Evolutionary conservation across 768 basidiomycete species (phyloP).

Genomic region (Pulveroboletus sp.): DNA sequence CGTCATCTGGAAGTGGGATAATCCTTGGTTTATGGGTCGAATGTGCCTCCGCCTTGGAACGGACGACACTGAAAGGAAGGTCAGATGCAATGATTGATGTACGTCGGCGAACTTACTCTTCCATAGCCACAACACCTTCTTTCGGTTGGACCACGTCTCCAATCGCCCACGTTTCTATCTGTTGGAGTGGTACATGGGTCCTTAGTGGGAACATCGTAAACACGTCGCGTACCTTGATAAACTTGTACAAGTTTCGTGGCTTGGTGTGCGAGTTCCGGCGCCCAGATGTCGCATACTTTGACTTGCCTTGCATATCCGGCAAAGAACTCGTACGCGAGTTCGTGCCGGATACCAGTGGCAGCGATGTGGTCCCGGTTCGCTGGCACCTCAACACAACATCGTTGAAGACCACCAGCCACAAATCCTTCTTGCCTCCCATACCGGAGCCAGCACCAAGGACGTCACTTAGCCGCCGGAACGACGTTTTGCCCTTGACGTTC

Average conservation of each 20-base stretch:
- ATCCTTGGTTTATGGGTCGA: constrained; percentile 58
- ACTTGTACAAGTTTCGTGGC: constrained; percentile 90
- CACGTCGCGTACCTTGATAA: constrained; percentile 62
- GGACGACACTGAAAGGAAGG: constrained; percentile 50
- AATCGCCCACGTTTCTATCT: constrained; percentile 89
- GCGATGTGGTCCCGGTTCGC: constrained; percentile 80
- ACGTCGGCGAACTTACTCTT: constrained; percentile 58
- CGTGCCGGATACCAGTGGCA: constrained; percentile 67
- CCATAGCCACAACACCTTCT: constrained; percentile 84
- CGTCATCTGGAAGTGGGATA: constrained; percentile 64
- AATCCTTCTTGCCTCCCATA: constrained; percentile 71
- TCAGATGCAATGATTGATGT: constrained; percentile 6
- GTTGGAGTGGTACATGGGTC: constrained; percentile 7
- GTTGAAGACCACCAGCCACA: constrained; percentile 95
- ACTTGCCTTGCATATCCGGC: constrained; percentile 79
- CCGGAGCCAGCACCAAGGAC: constrained; percentile 61
- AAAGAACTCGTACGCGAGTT: constrained; percentile 69
- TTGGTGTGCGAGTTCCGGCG: constrained; percentile 71
- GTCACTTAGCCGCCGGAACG: constrained; percentile 86
- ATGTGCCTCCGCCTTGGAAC: constrained; percentile 59
- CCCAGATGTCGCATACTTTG: constrained; percentile 80
- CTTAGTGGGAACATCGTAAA: not conserved
- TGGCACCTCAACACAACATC: constrained; percentile 94
- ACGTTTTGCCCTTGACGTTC: constrained; percentile 74
- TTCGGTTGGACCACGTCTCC: constrained; percentile 69